phyloP scores from a whole-genome alignment of 441 rosid species.

The Corymbia calophylla region DNA sequence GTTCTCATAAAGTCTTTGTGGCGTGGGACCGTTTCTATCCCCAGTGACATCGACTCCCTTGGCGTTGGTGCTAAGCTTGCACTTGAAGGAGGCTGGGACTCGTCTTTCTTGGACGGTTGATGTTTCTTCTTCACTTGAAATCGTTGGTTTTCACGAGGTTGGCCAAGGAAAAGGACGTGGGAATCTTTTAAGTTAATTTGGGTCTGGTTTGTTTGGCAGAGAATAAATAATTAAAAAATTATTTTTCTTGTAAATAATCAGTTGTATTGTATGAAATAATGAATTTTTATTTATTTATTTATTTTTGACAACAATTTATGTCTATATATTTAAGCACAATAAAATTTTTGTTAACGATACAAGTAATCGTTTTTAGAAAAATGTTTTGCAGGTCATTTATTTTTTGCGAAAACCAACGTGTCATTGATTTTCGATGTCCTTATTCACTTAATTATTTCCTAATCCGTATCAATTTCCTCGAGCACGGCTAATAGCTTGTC shows the following conservation, averaged over 20 bases:
- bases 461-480: not conserved
- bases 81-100: not conserved
- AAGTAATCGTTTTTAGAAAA: accelerated
- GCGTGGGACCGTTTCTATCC: not conserved
- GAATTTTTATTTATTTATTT: too few species aligned
- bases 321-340: too few species aligned
- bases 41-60: not conserved
- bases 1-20: not conserved
- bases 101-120: not conserved
- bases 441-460: not conserved
- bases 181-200: not conserved
- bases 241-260: too few species aligned
- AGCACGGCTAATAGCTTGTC: not conserved
- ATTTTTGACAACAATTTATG: too few species aligned
- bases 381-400: too few species aligned
- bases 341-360: too few species aligned
- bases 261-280: too few species aligned
- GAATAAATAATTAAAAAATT: too few species aligned
- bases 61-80: not conserved
- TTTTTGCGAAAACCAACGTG: accelerated
- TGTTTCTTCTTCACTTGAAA: not conserved
- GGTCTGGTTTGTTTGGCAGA: not conserved
- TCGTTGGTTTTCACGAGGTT: not conserved
- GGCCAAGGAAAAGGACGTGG: not conserved
- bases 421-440: not conserved